Conservation (phyloP, 768 basidiomycete species). For the Amanita fuliginea region DNA sequence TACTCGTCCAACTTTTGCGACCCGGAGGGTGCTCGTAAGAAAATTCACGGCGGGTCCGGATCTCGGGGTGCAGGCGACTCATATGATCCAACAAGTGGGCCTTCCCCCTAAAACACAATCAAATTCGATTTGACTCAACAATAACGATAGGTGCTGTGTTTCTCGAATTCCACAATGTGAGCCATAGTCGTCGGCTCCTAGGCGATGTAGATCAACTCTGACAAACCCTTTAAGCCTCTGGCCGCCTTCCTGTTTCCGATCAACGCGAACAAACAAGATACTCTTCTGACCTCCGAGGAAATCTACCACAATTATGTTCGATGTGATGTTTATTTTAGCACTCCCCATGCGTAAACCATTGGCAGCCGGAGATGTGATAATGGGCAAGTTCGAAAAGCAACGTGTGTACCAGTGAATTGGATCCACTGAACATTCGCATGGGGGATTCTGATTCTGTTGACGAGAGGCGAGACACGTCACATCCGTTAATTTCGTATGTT, state of each 20-base stretch:
- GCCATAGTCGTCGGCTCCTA: slow-evolving; percentile 7
- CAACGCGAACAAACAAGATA: slow-evolving; percentile 48
- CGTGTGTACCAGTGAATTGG: no score
- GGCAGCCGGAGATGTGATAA: background rate
- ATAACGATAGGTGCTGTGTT: slow-evolving; percentile 43
- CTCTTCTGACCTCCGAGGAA: slow-evolving; percentile 57
- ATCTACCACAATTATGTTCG: slow-evolving; percentile 66
- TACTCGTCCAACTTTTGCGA: slow-evolving; percentile 52
- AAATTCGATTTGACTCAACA: background rate
- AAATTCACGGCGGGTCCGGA: slow-evolving; percentile 69
- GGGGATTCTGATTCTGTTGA: no score
- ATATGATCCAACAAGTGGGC: slow-evolving; percentile 52
- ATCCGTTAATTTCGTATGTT: background rate
- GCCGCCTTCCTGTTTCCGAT: slow-evolving; percentile 54
- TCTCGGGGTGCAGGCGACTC: slow-evolving; percentile 40
- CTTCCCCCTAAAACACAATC: background rate
- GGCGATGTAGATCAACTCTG: background rate
- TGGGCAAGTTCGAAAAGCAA: background rate
- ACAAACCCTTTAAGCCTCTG: slow-evolving; percentile 29
- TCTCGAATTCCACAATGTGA: slow-evolving; percentile 58
- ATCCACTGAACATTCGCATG: no score
- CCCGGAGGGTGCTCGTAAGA: slow-evolving; percentile 48
- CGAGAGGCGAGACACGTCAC: background rate
- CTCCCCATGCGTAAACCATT: background rate
- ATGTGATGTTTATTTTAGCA: slow-evolving; percentile 32